Base-by-base conservation (phyloP, 176 grass and related monocot species). In the Oryza nivara region DNA sequence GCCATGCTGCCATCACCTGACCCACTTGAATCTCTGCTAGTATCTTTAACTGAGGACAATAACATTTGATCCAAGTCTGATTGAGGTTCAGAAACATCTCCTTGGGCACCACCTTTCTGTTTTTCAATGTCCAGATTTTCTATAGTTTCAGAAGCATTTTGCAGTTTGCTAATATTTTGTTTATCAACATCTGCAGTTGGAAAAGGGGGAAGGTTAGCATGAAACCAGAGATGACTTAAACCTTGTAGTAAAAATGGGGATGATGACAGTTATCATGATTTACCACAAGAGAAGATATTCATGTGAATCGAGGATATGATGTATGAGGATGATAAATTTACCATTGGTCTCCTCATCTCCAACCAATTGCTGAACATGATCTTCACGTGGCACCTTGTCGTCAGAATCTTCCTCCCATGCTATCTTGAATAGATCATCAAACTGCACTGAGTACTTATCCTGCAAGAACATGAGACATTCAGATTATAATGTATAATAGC, bases 381-480 rank as follows among this genome's bases (percentile, higher is more conserved):
- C 86, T 74, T 94, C 86, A 25, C 86, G 70, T 9, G 70, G 63
- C 76, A 58, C 75, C 41, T 75, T 88, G 30, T 91, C 84, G 23
- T 32, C 78, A 73, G 75, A 58, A 77, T 89, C 80, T 81, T 92
- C 89, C 70, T 98, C 96, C 91, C 93, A 98, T 13, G 96, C 91
- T 82, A 88, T 98, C 93, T 95, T 98, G 83, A 98, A 98, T 78
- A 98, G 83, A 92, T 93, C 89, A 83, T 98, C 91, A 86, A 95
- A 95, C 56, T 90, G 91, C 85, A 98, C 87, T 0, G 89, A 90
- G 64, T 92, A 92, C 30, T 80, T 95, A 54, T 98, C 87, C 95
- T 98, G 79, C 70, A 70, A 69, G 66, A 35, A 79, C 70, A 88
- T 44, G 38, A 36, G 63, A 73, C 65, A 79, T 68, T 73, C 68